Percentiles rank a stretch among this genome's conserved stretches.
Conservation (phyloP, 176 grass and related monocot genomes). For the Pontederia crassipes region DNA sequence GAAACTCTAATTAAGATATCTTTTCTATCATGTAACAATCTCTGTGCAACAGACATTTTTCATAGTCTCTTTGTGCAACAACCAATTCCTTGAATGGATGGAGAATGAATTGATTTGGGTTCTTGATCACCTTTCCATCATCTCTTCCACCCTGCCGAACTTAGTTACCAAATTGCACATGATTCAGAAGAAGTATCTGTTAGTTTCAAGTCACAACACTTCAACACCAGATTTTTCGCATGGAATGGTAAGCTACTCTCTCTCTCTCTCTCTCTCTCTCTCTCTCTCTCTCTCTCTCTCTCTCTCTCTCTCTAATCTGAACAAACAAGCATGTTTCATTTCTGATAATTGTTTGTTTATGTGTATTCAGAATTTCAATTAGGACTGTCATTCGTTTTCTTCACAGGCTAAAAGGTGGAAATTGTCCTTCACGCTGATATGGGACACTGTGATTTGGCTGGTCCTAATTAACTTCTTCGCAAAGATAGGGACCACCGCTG, state of each 20-base stretch:
- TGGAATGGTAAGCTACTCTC: conserved; percentile 35
- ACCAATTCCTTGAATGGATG: conserved; percentile 76
- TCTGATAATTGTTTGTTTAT: conserved; percentile 6
- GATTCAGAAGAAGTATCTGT: conserved; percentile 66
- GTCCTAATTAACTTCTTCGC: conserved; percentile 73
- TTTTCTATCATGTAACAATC: conserved; percentile 1
- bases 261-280: not conserved
- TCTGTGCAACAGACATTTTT: conserved; percentile 43
- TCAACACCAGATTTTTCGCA: conserved; percentile 28
- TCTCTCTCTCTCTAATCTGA: not conserved
- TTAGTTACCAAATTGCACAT: conserved; percentile 57
- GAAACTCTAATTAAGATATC: no score
- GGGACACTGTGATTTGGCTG: conserved; percentile 79
- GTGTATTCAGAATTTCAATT: not conserved
- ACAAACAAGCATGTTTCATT: not conserved
- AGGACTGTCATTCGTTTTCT: not conserved
- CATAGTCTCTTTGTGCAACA: conserved; percentile 70
- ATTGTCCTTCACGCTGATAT: conserved; percentile 54
- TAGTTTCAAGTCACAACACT: conserved; percentile 13
- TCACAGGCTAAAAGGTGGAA: conserved; percentile 68
- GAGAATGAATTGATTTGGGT: conserved; percentile 74
- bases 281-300: not conserved
- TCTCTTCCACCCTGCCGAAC: conserved; percentile 50
- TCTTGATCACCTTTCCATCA: conserved; percentile 44
- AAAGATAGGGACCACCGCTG: conserved; percentile 81